phyloP scores from a whole-genome alignment of 225 moss, liverwort and hornwort species.

The Physcomitrium patens region DNA sequence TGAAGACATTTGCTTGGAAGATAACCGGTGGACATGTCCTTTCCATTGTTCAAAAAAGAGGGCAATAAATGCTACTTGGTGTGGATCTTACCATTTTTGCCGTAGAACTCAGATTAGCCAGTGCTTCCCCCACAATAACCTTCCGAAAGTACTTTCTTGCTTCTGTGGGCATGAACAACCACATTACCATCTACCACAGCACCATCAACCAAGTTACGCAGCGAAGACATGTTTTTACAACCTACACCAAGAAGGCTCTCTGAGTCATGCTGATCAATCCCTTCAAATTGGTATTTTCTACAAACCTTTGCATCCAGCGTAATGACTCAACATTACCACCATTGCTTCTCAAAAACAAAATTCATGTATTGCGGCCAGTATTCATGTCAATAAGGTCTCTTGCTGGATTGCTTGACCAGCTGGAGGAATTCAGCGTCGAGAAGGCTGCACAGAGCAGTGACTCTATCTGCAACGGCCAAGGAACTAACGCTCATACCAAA shows the following conservation, averaged over 20 bases:
- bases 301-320: too few species aligned
- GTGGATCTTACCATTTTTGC: conserved; percentile 1
- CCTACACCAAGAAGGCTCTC: neutral
- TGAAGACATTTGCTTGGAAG: too few species aligned
- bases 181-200: conserved; percentile 5
- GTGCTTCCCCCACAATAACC: neutral
- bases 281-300: too few species aligned
- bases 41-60: neutral
- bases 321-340: too few species aligned
- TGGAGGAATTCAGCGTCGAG: too few species aligned
- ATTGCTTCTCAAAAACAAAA: too few species aligned
- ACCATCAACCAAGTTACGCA: conserved; percentile 1
- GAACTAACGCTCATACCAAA: too few species aligned
- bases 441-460: too few species aligned
- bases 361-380: too few species aligned
- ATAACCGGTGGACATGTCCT: neutral
- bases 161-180: neutral
- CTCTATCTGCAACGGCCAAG: too few species aligned
- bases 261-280: neutral
- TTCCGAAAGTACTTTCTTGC: neutral
- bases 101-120: conserved; percentile 6
- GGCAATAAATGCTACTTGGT: neutral
- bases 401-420: too few species aligned
- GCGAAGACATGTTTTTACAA: conserved; percentile 10
- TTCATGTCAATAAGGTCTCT: too few species aligned